Evolutionary conservation across 75 land plant genomes (phyloP).

Genomic region (Larix kaempferi): DNA sequence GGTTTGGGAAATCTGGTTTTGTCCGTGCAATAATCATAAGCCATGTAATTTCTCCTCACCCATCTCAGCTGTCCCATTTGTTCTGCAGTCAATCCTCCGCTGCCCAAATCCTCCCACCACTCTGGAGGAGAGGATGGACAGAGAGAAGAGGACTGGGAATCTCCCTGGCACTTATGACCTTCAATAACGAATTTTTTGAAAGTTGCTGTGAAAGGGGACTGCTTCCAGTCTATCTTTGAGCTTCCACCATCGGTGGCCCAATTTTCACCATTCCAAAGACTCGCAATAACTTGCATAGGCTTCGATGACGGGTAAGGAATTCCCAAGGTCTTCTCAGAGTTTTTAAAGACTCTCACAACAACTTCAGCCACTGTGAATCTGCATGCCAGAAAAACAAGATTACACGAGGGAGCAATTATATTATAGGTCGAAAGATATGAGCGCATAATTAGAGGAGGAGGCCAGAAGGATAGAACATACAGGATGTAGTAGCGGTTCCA

Average conservation of each 20-base stretch:
- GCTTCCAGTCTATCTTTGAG: conserved; percentile 40
- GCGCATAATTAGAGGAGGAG: too few species aligned
- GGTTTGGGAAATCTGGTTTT: conserved; percentile 20
- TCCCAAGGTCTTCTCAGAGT: conserved; percentile 8
- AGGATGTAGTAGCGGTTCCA: conserved; percentile 16
- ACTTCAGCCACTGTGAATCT: conserved; percentile 11
- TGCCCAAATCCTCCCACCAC: conserved; percentile 50
- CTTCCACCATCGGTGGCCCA: conserved; percentile 72
- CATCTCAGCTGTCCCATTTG: conserved; percentile 23
- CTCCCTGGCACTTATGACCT: not conserved
- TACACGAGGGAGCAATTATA: too few species aligned
- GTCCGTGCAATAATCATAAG: conserved; percentile 67
- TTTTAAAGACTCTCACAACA: conserved; percentile 12
- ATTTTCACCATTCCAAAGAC: conserved; percentile 61
- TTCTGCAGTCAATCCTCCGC: conserved; percentile 12
- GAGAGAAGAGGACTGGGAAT: too few species aligned
- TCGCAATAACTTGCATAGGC: conserved; percentile 46
- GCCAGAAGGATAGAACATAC: conserved; percentile 4
- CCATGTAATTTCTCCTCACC: conserved; percentile 41
- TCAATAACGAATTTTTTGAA: conserved; percentile 29
- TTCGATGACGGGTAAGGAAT: conserved; percentile 28
- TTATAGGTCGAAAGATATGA: too few species aligned
- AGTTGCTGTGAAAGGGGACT: conserved; percentile 52
- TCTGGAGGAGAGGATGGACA: conserved; percentile 25
- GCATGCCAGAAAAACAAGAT: not conserved